Evolutionary conservation across 208 protist species (phyloP), one percentile per base, ranked within the genome.

Genomic region (Crithidia mellificae): DNA sequence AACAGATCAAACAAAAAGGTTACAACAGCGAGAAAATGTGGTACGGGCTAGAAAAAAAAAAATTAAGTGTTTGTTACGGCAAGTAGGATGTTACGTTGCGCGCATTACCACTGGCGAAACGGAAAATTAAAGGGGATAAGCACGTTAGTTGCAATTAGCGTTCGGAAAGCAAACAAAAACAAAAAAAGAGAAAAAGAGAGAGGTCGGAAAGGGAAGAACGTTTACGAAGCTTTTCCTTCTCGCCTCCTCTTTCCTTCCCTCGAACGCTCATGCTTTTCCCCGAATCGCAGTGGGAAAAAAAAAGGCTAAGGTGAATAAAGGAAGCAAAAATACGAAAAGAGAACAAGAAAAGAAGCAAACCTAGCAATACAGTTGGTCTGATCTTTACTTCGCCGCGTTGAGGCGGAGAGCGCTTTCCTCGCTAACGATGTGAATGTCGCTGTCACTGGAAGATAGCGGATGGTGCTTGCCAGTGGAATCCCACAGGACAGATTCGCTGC

Each of bases 361-460:
- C 7, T 43, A n/a, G 1, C 27, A 32, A 22, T 12, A 32, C 22
- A 5, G 25, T 57, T 41, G 52, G 6, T 19, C 43, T 27, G 6
- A 43, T 20, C 39, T 51, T 25, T 39, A 55, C 17, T 32, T 47
- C 43, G 63, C 25, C 20, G 43, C 29, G 19, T 50, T 29, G 15
- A 46, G 14, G 24, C 20, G 34, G 3, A 15, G 51, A 6, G 20
- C 38, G 20, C 29, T 76, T 14, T 46, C 56, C 7, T 53, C 27
- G 20, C 46, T 44, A 25, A 59, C 54, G 24, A 59, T 9, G 24
- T 65, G 36, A 25, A 61, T 66, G 34, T 76, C 70, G 8, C 20
- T 59, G 46, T 76, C 70, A 29, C 70, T 76, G 0, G 61, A 76
- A 25, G 70, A 76, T 36, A 76, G 14, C 34, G 24, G 56, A 47